phyloP scores from a whole-genome alignment of 2,329 filamentous ascomycete species.

The Aureobasidium melanogenum region DNA sequence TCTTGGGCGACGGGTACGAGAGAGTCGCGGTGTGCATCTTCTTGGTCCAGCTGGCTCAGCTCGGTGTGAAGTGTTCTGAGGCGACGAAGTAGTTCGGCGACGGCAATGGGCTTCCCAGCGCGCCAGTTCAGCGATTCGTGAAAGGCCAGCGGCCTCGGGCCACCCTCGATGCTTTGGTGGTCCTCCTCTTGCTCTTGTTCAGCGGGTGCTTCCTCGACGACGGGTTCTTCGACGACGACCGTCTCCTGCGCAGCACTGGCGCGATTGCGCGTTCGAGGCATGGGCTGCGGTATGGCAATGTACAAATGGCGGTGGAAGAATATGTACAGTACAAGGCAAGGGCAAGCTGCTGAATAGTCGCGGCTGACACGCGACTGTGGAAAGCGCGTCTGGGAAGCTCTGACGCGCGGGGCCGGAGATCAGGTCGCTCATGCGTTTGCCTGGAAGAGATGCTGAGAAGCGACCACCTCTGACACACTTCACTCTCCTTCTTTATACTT shows the following conservation, averaged over 20 bases:
- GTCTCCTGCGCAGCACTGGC: slow-evolving; percentile 11
- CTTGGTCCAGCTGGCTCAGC: slow-evolving; percentile 77
- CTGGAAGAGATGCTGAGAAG: not conserved
- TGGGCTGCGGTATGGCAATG: slow-evolving; percentile 1
- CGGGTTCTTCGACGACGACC: not conserved
- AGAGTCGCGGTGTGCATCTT: slow-evolving; percentile 74
- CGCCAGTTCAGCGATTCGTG: slow-evolving; percentile 83
- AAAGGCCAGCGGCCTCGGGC: slow-evolving; percentile 53
- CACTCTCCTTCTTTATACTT: not conserved
- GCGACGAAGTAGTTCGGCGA: slow-evolving; percentile 70
- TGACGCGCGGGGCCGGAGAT: not conserved
- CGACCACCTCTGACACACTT: not conserved
- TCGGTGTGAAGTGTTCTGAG: slow-evolving; percentile 75
- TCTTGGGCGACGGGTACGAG: slow-evolving; percentile 76
- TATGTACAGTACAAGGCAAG: not conserved
- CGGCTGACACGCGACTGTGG: not conserved
- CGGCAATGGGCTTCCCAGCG: slow-evolving; percentile 79
- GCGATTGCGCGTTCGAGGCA: slow-evolving; percentile 14
- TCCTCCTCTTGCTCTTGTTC: slow-evolving; percentile 15
- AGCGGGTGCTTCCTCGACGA: slow-evolving; percentile 3
- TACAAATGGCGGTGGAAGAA: not conserved
- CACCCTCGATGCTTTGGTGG: slow-evolving; percentile 16
- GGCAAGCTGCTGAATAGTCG: not conserved
- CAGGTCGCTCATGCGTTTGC: not conserved
- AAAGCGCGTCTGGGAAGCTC: not conserved